phyloP scores from a whole-genome alignment of 345 rosid species.

The Triadica sebifera region DNA sequence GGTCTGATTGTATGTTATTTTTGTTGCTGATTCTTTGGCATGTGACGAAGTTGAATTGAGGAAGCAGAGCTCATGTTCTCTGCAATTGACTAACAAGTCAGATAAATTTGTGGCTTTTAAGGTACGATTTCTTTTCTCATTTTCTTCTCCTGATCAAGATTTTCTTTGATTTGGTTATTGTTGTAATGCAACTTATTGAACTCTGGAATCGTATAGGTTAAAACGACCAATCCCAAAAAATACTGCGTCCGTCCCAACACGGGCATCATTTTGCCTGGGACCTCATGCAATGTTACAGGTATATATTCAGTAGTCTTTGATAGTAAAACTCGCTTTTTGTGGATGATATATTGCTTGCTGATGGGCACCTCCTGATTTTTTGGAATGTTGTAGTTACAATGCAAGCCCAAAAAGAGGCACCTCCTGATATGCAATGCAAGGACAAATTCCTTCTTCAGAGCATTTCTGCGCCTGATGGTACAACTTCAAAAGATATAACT shows the following conservation, averaged over 20 bases:
- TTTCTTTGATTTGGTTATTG: slow-evolving; percentile 2
- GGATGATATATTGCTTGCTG: not conserved
- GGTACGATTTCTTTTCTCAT: slow-evolving; percentile 48
- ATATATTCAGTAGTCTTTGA: not conserved
- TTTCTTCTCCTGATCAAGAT: no score
- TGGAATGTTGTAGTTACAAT: slow-evolving; percentile 59
- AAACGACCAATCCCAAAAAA: slow-evolving; percentile 82
- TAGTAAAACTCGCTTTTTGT: not conserved
- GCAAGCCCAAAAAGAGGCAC: slow-evolving; percentile 90
- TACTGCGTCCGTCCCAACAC: slow-evolving; percentile 86
- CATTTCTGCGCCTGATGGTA: slow-evolving; percentile 56
- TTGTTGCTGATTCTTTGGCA: not conserved
- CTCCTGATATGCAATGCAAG: slow-evolving; percentile 78
- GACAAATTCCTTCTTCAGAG: slow-evolving; percentile 90
- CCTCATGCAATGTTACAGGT: slow-evolving; percentile 69
- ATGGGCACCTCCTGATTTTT: not conserved
- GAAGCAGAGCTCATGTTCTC: slow-evolving; percentile 77
- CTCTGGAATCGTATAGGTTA: slow-evolving; percentile 47
- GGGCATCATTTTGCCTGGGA: slow-evolving; percentile 63
- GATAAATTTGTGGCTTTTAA: slow-evolving; percentile 64
- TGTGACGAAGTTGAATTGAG: slow-evolving; percentile 63
- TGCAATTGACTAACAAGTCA: slow-evolving; percentile 74
- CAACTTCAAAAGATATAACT: slow-evolving; percentile 50
- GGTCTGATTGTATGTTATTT: not conserved
- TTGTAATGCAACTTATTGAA: not conserved